phyloP scores from a whole-genome alignment of 176 grass and related monocot species.

The Lolium rigidum region DNA sequence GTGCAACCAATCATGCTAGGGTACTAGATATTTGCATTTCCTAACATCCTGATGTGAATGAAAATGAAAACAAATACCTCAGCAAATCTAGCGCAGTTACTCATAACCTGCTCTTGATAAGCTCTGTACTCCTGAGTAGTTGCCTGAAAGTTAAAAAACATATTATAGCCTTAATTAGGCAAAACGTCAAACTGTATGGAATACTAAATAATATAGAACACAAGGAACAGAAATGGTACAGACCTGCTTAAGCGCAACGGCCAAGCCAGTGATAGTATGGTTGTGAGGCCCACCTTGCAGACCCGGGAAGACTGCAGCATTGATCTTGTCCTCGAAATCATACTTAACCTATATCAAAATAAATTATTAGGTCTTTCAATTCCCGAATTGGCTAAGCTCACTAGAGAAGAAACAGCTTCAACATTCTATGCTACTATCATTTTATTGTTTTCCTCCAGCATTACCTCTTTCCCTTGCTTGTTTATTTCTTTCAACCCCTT shows the following conservation, averaged over 20 bases:
- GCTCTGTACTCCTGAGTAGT: slow-evolving; percentile 79
- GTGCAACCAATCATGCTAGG: slow-evolving; percentile 23
- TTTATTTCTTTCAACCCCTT: slow-evolving; percentile 97
- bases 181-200: slow-evolving; percentile 20
- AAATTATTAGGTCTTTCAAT: slow-evolving; percentile 27
- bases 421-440: slow-evolving; percentile 35
- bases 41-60: slow-evolving; percentile 15
- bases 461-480: slow-evolving; percentile 91
- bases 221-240: slow-evolving; percentile 27
- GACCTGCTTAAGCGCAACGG: slow-evolving; percentile 99
- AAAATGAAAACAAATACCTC: slow-evolving; percentile 58
- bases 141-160: slow-evolving; percentile 58
- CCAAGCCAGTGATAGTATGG: slow-evolving; percentile 98
- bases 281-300: slow-evolving; percentile 99
- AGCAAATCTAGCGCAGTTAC: slow-evolving; percentile 96
- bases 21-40: slow-evolving; percentile 27
- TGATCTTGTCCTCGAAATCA: slow-evolving; percentile 96
- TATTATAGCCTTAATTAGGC: slow-evolving; percentile 27
- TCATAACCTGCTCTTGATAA: slow-evolving; percentile 98
- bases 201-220: slow-evolving; percentile 35
- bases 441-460: slow-evolving; percentile 19
- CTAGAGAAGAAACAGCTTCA: slow-evolving; percentile 33
- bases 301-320: slow-evolving; percentile 95
- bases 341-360: slow-evolving; percentile 73
- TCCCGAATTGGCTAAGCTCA: slow-evolving; percentile 10